Evolutionary conservation across 805 yeast species (phyloP).

Genomic region (Wickerhamomyces strasburgensis): DNA sequence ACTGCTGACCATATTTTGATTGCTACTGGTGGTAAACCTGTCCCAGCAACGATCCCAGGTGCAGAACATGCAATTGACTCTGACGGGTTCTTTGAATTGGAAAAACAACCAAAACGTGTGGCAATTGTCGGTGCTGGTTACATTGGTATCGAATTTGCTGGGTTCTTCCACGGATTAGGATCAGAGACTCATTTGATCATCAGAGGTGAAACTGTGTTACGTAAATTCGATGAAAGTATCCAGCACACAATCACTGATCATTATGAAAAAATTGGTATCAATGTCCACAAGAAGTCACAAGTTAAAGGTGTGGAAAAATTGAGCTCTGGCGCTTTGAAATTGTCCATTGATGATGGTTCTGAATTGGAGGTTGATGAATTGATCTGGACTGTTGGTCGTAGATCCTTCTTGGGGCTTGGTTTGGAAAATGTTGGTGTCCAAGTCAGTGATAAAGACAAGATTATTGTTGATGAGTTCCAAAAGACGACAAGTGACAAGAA

Average conservation of each 20-base stretch:
- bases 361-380: constrained; percentile 67
- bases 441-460: constrained; percentile 52
- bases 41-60: constrained; percentile 72
- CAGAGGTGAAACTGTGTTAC: constrained; percentile 86
- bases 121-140: constrained; percentile 98
- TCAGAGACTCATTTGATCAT: constrained; percentile 81
- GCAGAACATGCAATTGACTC: constrained; percentile 79
- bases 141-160: constrained; percentile 93
- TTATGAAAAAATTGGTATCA: constrained; percentile 76
- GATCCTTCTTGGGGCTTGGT: constrained; percentile 67
- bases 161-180: constrained; percentile 87
- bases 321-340: constrained; percentile 44
- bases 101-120: constrained; percentile 81
- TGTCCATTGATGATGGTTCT: constrained; percentile 37
- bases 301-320: constrained; percentile 45
- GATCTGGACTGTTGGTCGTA: constrained; percentile 94
- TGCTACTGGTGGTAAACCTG: constrained; percentile 91
- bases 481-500: constrained; percentile 64
- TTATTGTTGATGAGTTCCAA: constrained; percentile 85
- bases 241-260: constrained; percentile 75
- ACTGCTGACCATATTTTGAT: constrained; percentile 80
- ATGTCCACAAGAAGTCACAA: constrained; percentile 65
- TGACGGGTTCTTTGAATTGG: constrained; percentile 84
- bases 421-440: constrained; percentile 73
- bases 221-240: constrained; percentile 80